Base-by-base conservation (phyloP, 768 basidiomycete genomes). In the Kwoniella dendrophila region DNA sequence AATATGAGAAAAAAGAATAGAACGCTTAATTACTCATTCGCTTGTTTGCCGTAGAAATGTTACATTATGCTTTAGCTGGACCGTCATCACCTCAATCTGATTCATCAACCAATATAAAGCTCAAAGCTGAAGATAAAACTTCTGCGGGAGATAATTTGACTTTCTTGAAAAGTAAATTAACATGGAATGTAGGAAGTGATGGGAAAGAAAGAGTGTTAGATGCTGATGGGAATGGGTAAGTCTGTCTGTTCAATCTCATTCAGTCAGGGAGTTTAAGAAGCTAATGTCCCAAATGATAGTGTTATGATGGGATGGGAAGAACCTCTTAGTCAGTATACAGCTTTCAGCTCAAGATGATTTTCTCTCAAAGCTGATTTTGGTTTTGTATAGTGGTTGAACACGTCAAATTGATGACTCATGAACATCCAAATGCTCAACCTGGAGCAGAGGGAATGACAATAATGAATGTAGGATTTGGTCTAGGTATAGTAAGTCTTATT, bases 241-340 rank as follows among this genome's bases (percentile, higher is more conserved):
- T 52, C 8, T 20, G 12, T 27, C 30, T 11, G 14, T 22, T 4
- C 8, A 2, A 44, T 26, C 49, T 20, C 6, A 18, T 27, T 48
- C 18, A 5, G 45, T 48, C 12, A 29, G 14, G 30, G 16, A 1
- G n/a, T 3, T 16, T 20, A 2, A 10, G 45, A 16, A 30, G 47
- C 47, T 49, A 27, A 49, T 22, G 16, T 44, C 34, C 4, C 12
- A 38, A 6, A 2, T 20, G 2, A 12, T 51, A 78, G 77, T 12
- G 95, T 99, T 4, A 99, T 99, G 96, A 99, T 99, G 96, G 92
- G 93, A 1, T 99, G 96, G 96, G 96, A 99, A 78, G 80, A 81
- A 45, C 83, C 80, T 7, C 90, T 98, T 71, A 98, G 86, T 87
- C 69, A 76, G 81, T 79, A 18, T 27, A 38, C 11, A 14, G 56